Base-by-base conservation (phyloP, 2,329 filamentous ascomycete species). In the Helminthosporium solani region DNA sequence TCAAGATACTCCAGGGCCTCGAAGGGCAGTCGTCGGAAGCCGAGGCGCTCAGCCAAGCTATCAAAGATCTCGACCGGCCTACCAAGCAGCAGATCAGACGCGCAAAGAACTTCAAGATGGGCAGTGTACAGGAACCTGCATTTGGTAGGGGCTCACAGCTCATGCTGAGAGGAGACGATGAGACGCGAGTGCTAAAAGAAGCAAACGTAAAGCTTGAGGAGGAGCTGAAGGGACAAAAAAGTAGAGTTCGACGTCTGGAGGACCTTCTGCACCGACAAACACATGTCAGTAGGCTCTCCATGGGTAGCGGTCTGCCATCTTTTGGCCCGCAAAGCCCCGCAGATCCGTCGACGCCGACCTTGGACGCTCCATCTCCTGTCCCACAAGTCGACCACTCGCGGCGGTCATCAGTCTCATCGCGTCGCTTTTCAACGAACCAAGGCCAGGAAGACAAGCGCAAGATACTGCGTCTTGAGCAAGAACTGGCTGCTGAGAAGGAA, bases 61-160 rank as follows among this genome's bases (percentile, higher is more conserved):
- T 95, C 49, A 84, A 85, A 50, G 90, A 95, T 43, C 77, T 97
- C 12, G 85, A 85, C 64, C 83, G 81, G 45, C 90, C 92, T 2
- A 94, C 89, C 0, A 90, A 87, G 58, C 89, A 94, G 66, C 91
- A 95, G 64, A 82, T 85, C 50, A 91, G 90, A 69, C 83, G 90
- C 46, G 82, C 94, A 6, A 95, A 92, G 67, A 90, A 90, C 4
- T 97, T 99, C 76, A 96, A 96, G 66, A 94, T 95, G 64, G 94
- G 94, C 14, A 97, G 94, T 64, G 81, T 97, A 30, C 90, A 96
- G 60, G 94, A 97, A 66, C 86, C 86, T n/a, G 83, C 83, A 2
- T 80, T 96, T 50, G 90, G 90, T n/a, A 84, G 87, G 61, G 95
- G 88, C 54, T 92, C 90, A 1, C 63, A 67, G 28, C 79, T 96